Conservation (phyloP, 345 rosid genomes). For the Angophora floribunda region DNA sequence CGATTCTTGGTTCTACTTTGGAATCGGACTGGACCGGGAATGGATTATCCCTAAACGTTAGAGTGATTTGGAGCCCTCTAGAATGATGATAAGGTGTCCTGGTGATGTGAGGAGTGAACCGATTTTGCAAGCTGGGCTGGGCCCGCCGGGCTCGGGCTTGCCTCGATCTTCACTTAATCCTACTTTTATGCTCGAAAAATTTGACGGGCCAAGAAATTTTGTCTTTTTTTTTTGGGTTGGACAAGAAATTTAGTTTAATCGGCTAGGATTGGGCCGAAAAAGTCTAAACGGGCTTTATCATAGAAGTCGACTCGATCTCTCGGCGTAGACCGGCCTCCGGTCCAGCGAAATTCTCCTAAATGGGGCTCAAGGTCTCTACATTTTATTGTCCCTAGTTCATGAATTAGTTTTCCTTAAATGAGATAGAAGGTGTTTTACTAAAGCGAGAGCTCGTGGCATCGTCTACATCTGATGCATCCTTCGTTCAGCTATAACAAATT, state of each 20-base stretch:
- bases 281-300: not conserved
- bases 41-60: not conserved
- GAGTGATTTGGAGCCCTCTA: not conserved
- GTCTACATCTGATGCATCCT: fast-evolving
- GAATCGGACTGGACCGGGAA: no score
- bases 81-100: not conserved
- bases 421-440: not conserved
- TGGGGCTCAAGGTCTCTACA: not conserved
- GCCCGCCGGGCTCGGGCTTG: not conserved
- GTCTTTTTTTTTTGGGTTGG: not conserved
- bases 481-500: fast-evolving
- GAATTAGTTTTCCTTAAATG: not conserved
- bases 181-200: fast-evolving
- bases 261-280: not conserved
- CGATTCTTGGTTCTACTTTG: no score
- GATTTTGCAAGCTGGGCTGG: not conserved
- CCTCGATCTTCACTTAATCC: fast-evolving
- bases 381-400: not conserved
- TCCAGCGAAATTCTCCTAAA: not conserved
- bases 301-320: not conserved
- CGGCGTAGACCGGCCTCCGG: not conserved
- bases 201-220: not conserved
- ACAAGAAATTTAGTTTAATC: not conserved
- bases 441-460: not conserved
- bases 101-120: fast-evolving